These are phyloP conservation scores for Zymoseptoria tritici DNA, from an alignment of 2,329 filamentous ascomycete genomes.

Conservation along the genomic window DNA sequence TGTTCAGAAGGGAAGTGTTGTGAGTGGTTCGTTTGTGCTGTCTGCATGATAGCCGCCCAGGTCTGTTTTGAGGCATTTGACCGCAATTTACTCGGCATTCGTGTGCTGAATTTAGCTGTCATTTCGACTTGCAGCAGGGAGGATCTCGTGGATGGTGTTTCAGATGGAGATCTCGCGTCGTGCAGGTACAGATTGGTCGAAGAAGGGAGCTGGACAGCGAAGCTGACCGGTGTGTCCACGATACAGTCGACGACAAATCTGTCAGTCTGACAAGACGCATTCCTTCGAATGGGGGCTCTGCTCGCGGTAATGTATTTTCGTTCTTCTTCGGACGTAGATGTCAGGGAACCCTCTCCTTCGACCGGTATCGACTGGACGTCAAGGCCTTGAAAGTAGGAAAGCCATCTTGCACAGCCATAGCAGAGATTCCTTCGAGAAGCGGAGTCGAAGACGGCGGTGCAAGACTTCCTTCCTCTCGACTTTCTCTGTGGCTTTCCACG, in stretches of 20 bases:
- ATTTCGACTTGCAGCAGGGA: neutral
- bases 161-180: neutral
- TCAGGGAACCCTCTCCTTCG: neutral
- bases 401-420: neutral
- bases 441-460: neutral
- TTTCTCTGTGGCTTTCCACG: neutral
- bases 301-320: neutral
- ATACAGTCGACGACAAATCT: neutral
- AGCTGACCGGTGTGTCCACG: neutral
- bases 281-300: neutral
- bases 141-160: neutral
- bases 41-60: neutral
- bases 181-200: neutral
- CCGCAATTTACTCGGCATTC: neutral
- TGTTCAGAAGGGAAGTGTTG: neutral
- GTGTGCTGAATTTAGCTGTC: neutral
- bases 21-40: neutral
- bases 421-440: neutral
- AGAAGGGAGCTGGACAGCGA: neutral
- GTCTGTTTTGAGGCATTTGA: neutral
- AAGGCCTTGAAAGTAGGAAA: neutral
- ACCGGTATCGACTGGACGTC: neutral
- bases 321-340: neutral
- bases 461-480: too few relatives aligned
- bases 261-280: neutral